Percentiles rank a stretch among this genome's conserved stretches.
phyloP scores from a whole-genome alignment of 148 eudicot genomes.

The Dysphania ambrosioides region DNA sequence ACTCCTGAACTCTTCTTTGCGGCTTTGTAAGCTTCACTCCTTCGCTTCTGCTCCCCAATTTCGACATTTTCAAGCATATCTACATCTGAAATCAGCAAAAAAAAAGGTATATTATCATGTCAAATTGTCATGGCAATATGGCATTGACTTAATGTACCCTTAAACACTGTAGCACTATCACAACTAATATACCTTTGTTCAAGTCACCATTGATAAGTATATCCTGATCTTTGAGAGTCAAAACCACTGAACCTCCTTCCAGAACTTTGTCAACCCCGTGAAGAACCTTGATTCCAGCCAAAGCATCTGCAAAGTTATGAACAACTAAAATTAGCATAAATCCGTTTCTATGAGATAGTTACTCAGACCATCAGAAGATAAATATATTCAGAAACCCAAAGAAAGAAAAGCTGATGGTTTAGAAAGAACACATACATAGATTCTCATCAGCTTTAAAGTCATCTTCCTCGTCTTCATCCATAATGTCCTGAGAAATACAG shows the following conservation, averaged over 20 bases:
- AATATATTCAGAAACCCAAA: background rate
- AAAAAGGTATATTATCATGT: conserved; percentile 2
- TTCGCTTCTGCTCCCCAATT: conserved; percentile 93
- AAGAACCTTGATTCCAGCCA: conserved; percentile 89
- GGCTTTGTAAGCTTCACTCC: conserved; percentile 86
- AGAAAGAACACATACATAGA: conserved; percentile 39
- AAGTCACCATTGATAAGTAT: conserved; percentile 87
- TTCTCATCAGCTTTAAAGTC: conserved; percentile 34
- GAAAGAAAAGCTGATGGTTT: too few species aligned
- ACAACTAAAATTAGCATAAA: conserved; percentile 11
- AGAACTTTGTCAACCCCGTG: conserved; percentile 94
- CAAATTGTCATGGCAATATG: background rate
- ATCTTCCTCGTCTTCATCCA: conserved; percentile 62
- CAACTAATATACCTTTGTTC: conserved; percentile 56
- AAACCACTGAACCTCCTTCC: conserved; percentile 96
- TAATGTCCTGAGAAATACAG: conserved; percentile 56
- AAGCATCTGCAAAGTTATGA: conserved; percentile 41
- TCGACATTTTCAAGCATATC: conserved; percentile 98
- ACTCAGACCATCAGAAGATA: background rate
- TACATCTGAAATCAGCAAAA: conserved; percentile 50
- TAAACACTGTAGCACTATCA: background rate
- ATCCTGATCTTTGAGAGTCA: conserved; percentile 93
- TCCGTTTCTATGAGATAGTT: background rate
- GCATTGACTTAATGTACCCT: background rate
- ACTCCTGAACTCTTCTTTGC: conserved; percentile 72